Evolutionary conservation across 495 filamentous ascomycete genomes (phyloP).

Genomic region (Penicillium herquei): DNA sequence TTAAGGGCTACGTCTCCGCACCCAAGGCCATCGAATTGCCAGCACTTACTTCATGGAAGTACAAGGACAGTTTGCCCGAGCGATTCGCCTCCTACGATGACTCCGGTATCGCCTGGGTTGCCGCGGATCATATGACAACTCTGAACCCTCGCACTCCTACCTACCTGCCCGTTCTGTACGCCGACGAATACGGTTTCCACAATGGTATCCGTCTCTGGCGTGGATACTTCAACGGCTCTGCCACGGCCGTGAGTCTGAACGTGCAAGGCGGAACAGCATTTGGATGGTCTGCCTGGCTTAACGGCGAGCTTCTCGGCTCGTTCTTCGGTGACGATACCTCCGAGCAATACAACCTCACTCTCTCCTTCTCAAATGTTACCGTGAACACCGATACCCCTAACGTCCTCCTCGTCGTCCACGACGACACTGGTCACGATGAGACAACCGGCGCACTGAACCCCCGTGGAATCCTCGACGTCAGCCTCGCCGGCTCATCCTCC

Average conservation of each 20-base stretch:
- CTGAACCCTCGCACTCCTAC: constrained; percentile 60
- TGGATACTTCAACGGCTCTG: constrained; percentile 59
- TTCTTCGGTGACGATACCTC: constrained; percentile 52
- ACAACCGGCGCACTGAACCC: constrained; percentile 65
- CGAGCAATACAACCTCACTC: constrained; percentile 28
- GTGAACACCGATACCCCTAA: constrained; percentile 51
- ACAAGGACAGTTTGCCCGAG: constrained; percentile 68
- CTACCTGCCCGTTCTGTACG: constrained; percentile 55
- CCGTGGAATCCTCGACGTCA: constrained; percentile 63
- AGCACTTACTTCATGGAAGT: constrained; percentile 59
- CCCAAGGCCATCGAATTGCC: constrained; percentile 48
- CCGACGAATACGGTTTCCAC: constrained; percentile 71
- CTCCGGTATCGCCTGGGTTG: constrained; percentile 54
- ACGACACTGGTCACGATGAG: constrained; percentile 68
- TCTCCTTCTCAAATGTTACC: constrained; percentile 42
- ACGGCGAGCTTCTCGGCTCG: constrained; percentile 53
- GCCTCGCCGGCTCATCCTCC: constrained; percentile 37
- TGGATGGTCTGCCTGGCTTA: constrained; percentile 55
- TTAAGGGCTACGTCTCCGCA: constrained; percentile 47
- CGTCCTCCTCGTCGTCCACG: constrained; percentile 67
- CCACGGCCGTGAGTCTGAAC: constrained; percentile 54
- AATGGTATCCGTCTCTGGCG: constrained; percentile 66
- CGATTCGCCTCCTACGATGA: constrained; percentile 60
- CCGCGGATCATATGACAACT: constrained; percentile 51
- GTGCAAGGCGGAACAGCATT: constrained; percentile 64